These are phyloP conservation scores for Trichosporon coremiiforme DNA, from an alignment of 1,284 basidiomycete genomes.

Conservation along the genomic window DNA sequence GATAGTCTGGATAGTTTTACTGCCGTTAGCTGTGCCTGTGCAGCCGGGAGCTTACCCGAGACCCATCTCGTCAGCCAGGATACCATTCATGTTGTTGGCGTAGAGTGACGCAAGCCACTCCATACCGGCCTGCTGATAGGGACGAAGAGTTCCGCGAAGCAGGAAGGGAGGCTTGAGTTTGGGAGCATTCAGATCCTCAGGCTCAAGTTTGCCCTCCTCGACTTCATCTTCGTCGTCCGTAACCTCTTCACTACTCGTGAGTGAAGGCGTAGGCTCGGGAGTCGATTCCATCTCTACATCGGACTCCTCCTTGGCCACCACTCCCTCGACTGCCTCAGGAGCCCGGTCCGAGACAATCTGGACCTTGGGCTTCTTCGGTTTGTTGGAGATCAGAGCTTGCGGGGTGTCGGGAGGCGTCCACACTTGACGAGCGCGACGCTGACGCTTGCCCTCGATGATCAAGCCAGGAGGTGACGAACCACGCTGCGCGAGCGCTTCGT, in stretches of 20 bases:
- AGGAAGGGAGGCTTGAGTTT: constrained; percentile 75
- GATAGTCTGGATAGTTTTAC: constrained; percentile 97
- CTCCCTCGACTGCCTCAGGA: constrained; percentile 32
- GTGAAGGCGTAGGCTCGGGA: constrained; percentile 9
- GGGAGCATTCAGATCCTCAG: constrained; percentile 62
- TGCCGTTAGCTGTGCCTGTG: constrained; percentile 48
- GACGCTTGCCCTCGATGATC: constrained; percentile 44
- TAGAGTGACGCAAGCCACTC: constrained; percentile 95
- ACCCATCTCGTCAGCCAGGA: constrained; percentile 81
- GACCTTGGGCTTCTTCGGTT: constrained; percentile 38
- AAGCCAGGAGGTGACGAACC: constrained; percentile 32
- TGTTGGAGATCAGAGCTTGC: constrained; percentile 32
- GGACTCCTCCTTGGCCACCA: constrained; percentile 28
- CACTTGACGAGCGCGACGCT: constrained; percentile 42
- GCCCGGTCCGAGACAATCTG: constrained; percentile 30
- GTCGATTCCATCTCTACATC: constrained; percentile 27
- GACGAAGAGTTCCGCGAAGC: constrained; percentile 81
- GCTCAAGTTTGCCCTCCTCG: constrained; percentile 34
- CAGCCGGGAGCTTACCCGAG: constrained; percentile 65
- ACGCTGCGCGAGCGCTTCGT: constrained; percentile 36
- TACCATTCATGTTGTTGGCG: constrained; percentile 84
- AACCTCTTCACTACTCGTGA: constrained; percentile 27
- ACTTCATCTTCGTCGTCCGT: constrained; percentile 36
- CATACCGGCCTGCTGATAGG: constrained; percentile 90
- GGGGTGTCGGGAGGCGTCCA: constrained; percentile 46